phyloP scores from a whole-genome alignment of 495 filamentous ascomycete genomes.

The Trichoderma parareesei region DNA sequence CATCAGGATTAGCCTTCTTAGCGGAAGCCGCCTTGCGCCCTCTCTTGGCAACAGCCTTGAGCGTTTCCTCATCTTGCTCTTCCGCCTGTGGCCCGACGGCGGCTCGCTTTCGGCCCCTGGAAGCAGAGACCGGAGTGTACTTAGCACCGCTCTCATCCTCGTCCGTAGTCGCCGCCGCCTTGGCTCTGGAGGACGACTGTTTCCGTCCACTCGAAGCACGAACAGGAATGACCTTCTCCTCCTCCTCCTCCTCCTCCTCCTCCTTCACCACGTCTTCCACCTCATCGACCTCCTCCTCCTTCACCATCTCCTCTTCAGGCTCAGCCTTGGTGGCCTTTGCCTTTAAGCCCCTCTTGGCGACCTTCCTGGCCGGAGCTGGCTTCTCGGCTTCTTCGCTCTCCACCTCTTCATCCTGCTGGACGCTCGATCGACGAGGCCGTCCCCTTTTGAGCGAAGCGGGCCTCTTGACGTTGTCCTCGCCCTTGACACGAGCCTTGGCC shows the following conservation, averaged over 20 bases:
- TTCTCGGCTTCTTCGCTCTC: conserved; percentile 25
- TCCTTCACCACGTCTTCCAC: conserved; percentile 12
- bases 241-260: conserved; percentile 20
- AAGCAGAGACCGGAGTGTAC: not conserved
- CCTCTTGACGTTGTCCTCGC: conserved; percentile 10
- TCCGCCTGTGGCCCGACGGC: not conserved
- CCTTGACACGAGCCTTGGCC: conserved; percentile 1
- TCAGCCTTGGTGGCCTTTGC: conserved; percentile 13
- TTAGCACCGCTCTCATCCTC: conserved; percentile 9
- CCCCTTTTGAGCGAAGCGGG: conserved; percentile 20
- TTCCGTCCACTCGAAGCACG: conserved; percentile 1
- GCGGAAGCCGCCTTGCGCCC: conserved; percentile 6
- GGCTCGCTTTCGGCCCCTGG: not conserved
- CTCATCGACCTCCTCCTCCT: conserved; percentile 23
- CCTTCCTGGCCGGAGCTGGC: not conserved
- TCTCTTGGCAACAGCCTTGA: conserved; percentile 7
- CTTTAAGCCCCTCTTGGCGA: conserved; percentile 17
- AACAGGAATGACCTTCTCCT: conserved; percentile 11
- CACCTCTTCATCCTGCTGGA: conserved; percentile 17
- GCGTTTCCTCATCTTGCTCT: not conserved
- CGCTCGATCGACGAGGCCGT: conserved; percentile 33
- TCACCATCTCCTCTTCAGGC: conserved; percentile 21
- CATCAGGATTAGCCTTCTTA: not conserved
- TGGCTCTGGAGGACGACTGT: not conserved
- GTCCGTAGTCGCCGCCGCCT: not conserved